These are phyloP conservation scores for Umbelopsis sp. DNA, from an alignment of 371 early-diverging fungal species.

Conservation along the genomic window DNA sequence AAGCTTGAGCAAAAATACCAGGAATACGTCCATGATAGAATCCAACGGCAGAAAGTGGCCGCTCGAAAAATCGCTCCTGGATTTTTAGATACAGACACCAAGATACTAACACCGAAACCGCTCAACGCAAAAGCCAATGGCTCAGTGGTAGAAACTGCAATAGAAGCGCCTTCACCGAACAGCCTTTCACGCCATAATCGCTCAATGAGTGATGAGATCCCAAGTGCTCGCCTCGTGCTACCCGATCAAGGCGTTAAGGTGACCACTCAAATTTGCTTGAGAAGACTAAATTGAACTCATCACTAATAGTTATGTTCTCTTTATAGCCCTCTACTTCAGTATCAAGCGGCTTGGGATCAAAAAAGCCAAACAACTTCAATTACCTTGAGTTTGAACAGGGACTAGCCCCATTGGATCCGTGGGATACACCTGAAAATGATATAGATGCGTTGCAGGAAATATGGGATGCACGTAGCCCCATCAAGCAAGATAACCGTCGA, in stretches of 20 bases:
- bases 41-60: constrained; percentile 48
- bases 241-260: background rate
- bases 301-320: background rate
- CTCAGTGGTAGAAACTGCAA: background rate
- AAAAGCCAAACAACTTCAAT: constrained; percentile 25
- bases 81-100: constrained; percentile 58
- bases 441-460: constrained; percentile 55
- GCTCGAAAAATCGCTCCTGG: constrained; percentile 64
- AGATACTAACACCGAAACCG: constrained; percentile 51
- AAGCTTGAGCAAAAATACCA: constrained; percentile 29
- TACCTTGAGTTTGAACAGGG: constrained; percentile 75
- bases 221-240: background rate
- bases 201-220: constrained; percentile 14
- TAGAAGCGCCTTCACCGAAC: background rate
- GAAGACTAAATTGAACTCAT: too few relatives aligned
- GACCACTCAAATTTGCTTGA: background rate
- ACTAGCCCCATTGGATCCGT: constrained; percentile 73
- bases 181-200: constrained; percentile 10
- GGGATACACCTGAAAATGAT: constrained; percentile 67
- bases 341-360: background rate
- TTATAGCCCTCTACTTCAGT: constrained; percentile 8
- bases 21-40: constrained; percentile 38
- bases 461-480: constrained; percentile 25
- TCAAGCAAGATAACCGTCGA: constrained; percentile 13
- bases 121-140: constrained; percentile 16